Base-by-base conservation (phyloP, 1,284 basidiomycete species). In the Sanghuangporus weigelae region DNA sequence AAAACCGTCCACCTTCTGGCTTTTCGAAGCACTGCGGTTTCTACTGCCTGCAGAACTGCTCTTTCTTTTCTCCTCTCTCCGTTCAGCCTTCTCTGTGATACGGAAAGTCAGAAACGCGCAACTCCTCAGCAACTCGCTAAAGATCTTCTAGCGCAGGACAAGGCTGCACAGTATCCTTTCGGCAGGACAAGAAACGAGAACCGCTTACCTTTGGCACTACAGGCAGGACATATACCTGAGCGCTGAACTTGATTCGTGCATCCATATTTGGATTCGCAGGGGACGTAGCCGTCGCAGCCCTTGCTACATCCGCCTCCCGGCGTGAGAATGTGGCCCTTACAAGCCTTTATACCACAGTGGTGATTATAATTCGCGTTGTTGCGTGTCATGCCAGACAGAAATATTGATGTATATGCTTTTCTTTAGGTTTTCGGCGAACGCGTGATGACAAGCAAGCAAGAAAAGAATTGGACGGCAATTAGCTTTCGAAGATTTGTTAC, bases 331-430 rank as follows among this genome's bases (percentile, higher is more conserved):
- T 64, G 63, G 16, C 63, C 63, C 16, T 64, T 64, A 36, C 63
- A 64, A 42, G 63, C 63, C 53, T 64, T 64, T 7, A 64, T 59
- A 14, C 63, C 59, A 36, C 63, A 64, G 48, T 64, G 63, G 48
- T 64, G 63, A 54, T 64, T 64, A 38, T 64, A 64, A 39, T 64
- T 64, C 16, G 63, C 58, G 48, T 64, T 64, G 31, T 51, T 57
- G 7, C 63, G 59, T 4, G 59, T 61, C 63, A 64, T 64, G 40
- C 5, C 46, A 12, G 21, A 38, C 26, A 16, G 36, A 57, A n/a
- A 36, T 10, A 35, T 35, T 21, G 55, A 36, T 49, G 44, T 39
- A 55, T 26, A 12, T 12, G 53, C 55, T 39, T 26, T n/a, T 39
- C 10, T n/a, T 3, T 51, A 8, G 19, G 5, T n/a, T 51, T 21